Percentiles rank a stretch among this genome's conserved stretches.
These are phyloP conservation scores for Bassia scoparia DNA, from an alignment of 148 eudicot species.

Conservation along the genomic window DNA sequence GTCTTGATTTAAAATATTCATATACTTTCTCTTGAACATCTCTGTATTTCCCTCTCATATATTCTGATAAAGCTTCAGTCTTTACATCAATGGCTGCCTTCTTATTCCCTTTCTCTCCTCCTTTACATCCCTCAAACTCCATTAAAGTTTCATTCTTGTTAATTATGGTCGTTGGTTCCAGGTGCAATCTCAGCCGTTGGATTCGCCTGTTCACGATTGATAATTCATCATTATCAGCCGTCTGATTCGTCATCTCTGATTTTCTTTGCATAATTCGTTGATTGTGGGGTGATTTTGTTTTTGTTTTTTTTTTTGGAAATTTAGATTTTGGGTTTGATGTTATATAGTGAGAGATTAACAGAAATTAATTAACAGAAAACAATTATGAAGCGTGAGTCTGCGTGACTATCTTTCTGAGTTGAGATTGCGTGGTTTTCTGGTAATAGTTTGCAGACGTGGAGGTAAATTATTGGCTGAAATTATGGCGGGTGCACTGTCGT, in stretches of 20 bases:
- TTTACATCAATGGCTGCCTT: conserved; percentile 37
- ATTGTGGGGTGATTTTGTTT: neutral
- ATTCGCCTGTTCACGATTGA: conserved; percentile 38
- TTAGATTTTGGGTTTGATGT: neutral
- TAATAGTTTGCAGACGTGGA: neutral
- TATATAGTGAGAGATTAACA: neutral
- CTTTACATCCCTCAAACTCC: conserved; percentile 40
- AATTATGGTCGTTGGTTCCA: conserved; percentile 23
- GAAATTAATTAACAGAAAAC: neutral
- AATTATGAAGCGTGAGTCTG: neutral
- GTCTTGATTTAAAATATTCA: conserved; percentile 54
- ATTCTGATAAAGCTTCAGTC: conserved; percentile 39
- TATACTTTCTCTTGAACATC: conserved; percentile 63
- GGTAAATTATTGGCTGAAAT: neutral
- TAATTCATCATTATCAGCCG: conserved; percentile 20
- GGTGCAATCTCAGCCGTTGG: conserved; percentile 53
- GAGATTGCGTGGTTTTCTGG: neutral
- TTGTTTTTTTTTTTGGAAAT: neutral
- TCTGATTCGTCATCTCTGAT: conserved; percentile 13
- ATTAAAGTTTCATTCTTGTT: neutral
- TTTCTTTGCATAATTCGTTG: neutral
- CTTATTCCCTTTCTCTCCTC: conserved; percentile 9
- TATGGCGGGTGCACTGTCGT: conserved; percentile 16
- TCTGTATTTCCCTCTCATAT: conserved; percentile 78
- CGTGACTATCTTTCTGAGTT: neutral